Base-by-base conservation (phyloP, 129 eudicot genomes). In the Daucus carota region DNA sequence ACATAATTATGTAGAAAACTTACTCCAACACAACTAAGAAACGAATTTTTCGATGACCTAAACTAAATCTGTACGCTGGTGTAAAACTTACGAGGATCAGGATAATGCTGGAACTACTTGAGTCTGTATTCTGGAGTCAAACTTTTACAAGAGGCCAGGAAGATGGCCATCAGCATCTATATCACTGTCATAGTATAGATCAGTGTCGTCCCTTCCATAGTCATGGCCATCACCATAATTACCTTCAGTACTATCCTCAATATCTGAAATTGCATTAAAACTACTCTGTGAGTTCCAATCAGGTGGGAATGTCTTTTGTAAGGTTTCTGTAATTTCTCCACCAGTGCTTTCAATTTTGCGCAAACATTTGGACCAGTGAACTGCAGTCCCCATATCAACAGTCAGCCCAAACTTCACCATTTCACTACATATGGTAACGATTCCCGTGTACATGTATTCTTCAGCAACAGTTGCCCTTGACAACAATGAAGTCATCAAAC, bases 261-360 rank as follows among this genome's bases (percentile, higher is more conserved):
- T 69, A 57, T 79, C 65, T 14, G 88, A 81, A 54, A 79, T 78
- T 69, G 86, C 80, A 72, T 82, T 52, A 7, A 80, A 84, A 50
- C 75, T 81, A 42, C 80, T 71, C 70, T 79, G 87, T 6, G 92
- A 89, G 52, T 88, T 92, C 99, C 99, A 92, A 80, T 95, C 99
- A 17, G 95, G 99, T 13, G 99, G 99, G 81, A 95, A 95, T 5
- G 96, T 95, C 79, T 85, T 95, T 80, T 95, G 99, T 59, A 95
- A 87, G 62, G 92, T 96, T 89, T 91, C 94, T 0, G 97, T 95
- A 15, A 95, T 83, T 40, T 77, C 89, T 6, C 99, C 99, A 8
- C 99, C 97, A 4, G 85, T 70, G 72, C 90, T 81, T 82, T 95
- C 99, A 48, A 95, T 86, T 86, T 92, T 95, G 40, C 86, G 83